Percentiles rank a stretch among this genome's conserved stretches.
These are phyloP conservation scores for Mycothermus thermophilus DNA, from an alignment of 495 filamentous ascomycete genomes.

Conservation along the genomic window DNA sequence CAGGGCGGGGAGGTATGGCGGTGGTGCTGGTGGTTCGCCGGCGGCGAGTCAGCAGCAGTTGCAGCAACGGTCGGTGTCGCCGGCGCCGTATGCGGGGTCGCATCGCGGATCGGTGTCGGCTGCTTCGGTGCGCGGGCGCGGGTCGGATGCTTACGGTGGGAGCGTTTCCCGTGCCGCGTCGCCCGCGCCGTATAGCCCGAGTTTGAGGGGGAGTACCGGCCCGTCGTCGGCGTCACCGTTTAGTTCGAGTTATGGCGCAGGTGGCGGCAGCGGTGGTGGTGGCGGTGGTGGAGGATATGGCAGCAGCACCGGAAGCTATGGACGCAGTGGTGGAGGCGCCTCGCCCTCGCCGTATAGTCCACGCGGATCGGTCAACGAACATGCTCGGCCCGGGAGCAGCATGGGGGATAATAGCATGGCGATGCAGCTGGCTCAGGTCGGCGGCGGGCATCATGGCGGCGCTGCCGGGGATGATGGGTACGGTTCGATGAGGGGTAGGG, in stretches of 20 bases:
- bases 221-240: too few relatives aligned
- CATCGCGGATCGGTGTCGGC: too few relatives aligned
- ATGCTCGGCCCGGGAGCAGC: conserved; percentile 28
- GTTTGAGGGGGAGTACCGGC: too few relatives aligned
- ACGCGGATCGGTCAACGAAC: neutral
- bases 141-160: neutral
- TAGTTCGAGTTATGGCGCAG: too few relatives aligned
- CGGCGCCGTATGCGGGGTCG: too few relatives aligned
- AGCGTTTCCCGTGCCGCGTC: conserved; percentile 35
- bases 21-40: too few relatives aligned
- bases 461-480: conserved; percentile 36
- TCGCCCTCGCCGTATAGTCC: conserved; percentile 34
- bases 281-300: conserved; percentile 5
- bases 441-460: conserved; percentile 12
- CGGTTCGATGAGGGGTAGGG: conserved; percentile 39
- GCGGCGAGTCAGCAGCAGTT: too few relatives aligned
- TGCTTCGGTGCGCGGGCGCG: too few relatives aligned
- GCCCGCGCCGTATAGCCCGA: conserved; percentile 33
- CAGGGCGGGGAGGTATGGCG: too few relatives aligned
- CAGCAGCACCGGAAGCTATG: neutral
- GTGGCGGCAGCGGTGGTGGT: too few relatives aligned
- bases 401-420: conserved; percentile 44
- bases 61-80: too few relatives aligned
- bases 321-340: conserved; percentile 5
- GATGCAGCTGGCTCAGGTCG: conserved; percentile 52